These are phyloP conservation scores for Mycena amicta DNA, from an alignment of 768 basidiomycete genomes.

Conservation along the genomic window DNA sequence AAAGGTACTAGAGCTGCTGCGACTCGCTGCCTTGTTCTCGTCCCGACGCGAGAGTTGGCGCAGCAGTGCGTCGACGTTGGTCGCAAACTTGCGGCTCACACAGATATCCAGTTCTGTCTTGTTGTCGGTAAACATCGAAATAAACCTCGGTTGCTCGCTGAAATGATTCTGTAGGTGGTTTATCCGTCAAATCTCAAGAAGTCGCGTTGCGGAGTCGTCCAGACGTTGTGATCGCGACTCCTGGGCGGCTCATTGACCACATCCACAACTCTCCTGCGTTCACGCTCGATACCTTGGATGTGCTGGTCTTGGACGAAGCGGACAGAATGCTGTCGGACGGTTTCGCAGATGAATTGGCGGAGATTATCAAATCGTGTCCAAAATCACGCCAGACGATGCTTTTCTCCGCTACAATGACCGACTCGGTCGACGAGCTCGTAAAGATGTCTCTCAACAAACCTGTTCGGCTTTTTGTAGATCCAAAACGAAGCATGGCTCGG, in stretches of 20 bases:
- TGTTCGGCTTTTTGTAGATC: constrained; percentile 93
- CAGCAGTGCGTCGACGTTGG: constrained; percentile 96
- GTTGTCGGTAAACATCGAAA: constrained; percentile 69
- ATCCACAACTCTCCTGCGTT: constrained; percentile 94
- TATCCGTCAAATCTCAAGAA: constrained; percentile 93
- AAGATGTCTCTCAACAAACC: constrained; percentile 92
- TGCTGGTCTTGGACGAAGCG: constrained; percentile 95
- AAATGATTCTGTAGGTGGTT: constrained; percentile 61
- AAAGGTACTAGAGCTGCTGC: constrained; percentile 84
- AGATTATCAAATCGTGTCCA: constrained; percentile 92
- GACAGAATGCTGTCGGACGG: constrained; percentile 97
- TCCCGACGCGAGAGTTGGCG: constrained; percentile 93
- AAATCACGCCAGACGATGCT: constrained; percentile 93
- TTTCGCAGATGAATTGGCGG: constrained; percentile 90
- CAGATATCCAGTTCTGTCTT: constrained; percentile 90
- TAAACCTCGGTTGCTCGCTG: constrained; percentile 16
- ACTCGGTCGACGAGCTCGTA: constrained; percentile 91
- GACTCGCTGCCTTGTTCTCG: constrained; percentile 87
- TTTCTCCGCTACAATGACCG: constrained; percentile 99
- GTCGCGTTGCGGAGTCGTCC: constrained; percentile 81
- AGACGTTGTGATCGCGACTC: constrained; percentile 94
- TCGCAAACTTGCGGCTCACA: constrained; percentile 78
- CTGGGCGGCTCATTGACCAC: constrained; percentile 97
- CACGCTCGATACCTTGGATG: constrained; percentile 87
- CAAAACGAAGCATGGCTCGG: constrained; percentile 83